Conservation (phyloP, 345 rosid genomes). For the Isatis tinctoria region DNA sequence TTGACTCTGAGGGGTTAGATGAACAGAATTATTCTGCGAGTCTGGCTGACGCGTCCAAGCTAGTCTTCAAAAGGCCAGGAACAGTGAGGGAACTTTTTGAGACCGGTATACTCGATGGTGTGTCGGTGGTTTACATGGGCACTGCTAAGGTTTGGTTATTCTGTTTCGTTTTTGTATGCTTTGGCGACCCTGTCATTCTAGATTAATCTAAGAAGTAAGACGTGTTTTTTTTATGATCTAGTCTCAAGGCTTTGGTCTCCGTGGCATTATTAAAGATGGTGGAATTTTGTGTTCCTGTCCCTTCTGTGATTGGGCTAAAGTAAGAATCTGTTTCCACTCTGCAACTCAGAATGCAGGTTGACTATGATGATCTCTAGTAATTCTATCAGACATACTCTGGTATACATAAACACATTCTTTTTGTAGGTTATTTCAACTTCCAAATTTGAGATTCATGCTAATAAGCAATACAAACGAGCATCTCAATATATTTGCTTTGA, state of each 20-base stretch:
- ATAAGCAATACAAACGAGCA: conserved; percentile 86
- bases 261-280: conserved; percentile 81
- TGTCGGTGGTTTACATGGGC: conserved; percentile 86
- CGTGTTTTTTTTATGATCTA: conserved; percentile 17
- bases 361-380: conserved; percentile 18
- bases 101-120: conserved; percentile 87
- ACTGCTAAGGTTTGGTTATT: conserved; percentile 60
- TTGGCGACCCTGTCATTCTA: conserved; percentile 12
- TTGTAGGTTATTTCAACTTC: conserved; percentile 90
- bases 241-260: conserved; percentile 85
- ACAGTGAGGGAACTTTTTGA: conserved; percentile 92
- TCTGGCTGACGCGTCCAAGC: conserved; percentile 44
- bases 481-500: conserved; percentile 94
- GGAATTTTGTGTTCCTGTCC: conserved; percentile 92
- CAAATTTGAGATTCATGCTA: conserved; percentile 97
- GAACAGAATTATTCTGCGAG: conserved; percentile 48
- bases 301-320: conserved; percentile 73
- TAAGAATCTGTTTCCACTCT: conserved; percentile 39
- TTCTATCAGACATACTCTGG: conserved; percentile 9
- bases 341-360: conserved; percentile 23
- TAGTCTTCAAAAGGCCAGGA: conserved; percentile 50
- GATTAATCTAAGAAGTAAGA: conserved; percentile 9
- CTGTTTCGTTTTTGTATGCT: conserved; percentile 1
- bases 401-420: conserved; percentile 11
- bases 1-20: conserved; percentile 47